Percentiles rank a stretch among this genome's conserved stretches.
Conservation (phyloP, 371 early-diverging fungal genomes). For the Mucor sp. region DNA sequence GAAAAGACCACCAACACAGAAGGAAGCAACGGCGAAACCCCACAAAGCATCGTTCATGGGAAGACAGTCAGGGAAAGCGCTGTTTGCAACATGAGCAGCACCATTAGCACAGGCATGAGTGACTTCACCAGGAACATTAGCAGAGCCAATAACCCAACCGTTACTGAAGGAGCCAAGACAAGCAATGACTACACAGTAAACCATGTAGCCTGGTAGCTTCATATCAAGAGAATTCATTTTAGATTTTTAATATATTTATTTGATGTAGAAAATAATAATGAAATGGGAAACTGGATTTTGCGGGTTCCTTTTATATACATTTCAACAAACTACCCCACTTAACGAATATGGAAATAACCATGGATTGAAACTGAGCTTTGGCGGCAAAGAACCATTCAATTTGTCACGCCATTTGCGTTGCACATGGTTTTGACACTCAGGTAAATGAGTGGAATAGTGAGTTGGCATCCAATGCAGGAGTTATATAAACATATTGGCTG, state of each 20-base stretch:
- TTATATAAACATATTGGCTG: background rate
- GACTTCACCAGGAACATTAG: constrained; percentile 45
- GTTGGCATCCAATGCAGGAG: background rate
- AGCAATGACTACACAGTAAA: constrained; percentile 41
- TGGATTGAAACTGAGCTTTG: background rate
- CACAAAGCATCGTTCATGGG: constrained; percentile 32
- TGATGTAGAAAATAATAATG: background rate
- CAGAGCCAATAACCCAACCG: constrained; percentile 50
- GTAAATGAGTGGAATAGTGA: background rate
- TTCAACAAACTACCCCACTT: background rate
- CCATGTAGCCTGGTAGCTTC: constrained; percentile 37
- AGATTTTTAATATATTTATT: background rate
- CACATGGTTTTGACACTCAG: background rate
- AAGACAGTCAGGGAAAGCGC: constrained; percentile 28
- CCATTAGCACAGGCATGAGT: constrained; percentile 31
- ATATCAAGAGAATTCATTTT: constrained; percentile 30
- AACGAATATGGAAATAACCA: background rate
- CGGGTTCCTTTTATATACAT: background rate
- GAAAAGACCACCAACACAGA: constrained; percentile 71
- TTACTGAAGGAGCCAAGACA: constrained; percentile 42
- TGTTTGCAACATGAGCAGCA: constrained; percentile 8
- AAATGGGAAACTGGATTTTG: background rate
- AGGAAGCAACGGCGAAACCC: constrained; percentile 66
- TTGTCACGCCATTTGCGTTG: background rate
- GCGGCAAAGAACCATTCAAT: background rate